Conservation (phyloP, 371 early-diverging fungal species). For the Syncephalastrum sp. region DNA sequence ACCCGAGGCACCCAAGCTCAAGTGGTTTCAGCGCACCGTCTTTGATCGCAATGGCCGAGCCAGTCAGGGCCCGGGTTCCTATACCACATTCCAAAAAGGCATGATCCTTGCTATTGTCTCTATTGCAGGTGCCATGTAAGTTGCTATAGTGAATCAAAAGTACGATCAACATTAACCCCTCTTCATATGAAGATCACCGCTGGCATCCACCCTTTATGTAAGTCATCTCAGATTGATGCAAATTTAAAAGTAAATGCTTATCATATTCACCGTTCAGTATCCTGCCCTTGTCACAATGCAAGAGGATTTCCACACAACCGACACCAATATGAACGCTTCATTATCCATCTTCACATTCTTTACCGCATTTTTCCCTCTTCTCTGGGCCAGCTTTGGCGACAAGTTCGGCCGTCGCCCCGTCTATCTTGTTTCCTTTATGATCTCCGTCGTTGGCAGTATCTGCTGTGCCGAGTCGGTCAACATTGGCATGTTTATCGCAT, state of each 20-base stretch:
- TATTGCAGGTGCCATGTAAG: slow-evolving; percentile 25
- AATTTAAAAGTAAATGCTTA: neutral
- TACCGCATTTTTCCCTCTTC: slow-evolving; percentile 27
- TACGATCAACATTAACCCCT: neutral
- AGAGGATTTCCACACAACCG: slow-evolving; percentile 19
- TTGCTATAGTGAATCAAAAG: neutral
- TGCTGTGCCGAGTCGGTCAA: slow-evolving; percentile 32
- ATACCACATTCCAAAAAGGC: slow-evolving; percentile 10
- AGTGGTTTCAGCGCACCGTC: too few species aligned
- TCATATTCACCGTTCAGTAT: slow-evolving; percentile 13
- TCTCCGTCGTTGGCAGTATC: slow-evolving; percentile 23
- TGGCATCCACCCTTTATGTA: slow-evolving; percentile 26
- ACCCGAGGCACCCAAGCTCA: too few species aligned
- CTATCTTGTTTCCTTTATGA: slow-evolving; percentile 23
- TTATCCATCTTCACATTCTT: slow-evolving; percentile 30
- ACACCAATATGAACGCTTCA: slow-evolving; percentile 29
- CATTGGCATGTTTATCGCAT: slow-evolving; percentile 25
- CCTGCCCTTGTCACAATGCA: slow-evolving; percentile 27
- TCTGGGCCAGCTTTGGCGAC: slow-evolving; percentile 22
- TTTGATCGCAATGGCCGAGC: too few species aligned
- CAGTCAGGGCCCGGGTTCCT: too few species aligned
- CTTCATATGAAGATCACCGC: slow-evolving; percentile 13
- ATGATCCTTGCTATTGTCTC: slow-evolving; percentile 21
- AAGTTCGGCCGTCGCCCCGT: slow-evolving; percentile 22
- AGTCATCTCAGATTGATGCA: slow-evolving; percentile 3